A percentile compares a stretch with the other conserved stretches of the same genome.
Conservation (phyloP, 176 grass and related monocot genomes). For the Musa itinerans region DNA sequence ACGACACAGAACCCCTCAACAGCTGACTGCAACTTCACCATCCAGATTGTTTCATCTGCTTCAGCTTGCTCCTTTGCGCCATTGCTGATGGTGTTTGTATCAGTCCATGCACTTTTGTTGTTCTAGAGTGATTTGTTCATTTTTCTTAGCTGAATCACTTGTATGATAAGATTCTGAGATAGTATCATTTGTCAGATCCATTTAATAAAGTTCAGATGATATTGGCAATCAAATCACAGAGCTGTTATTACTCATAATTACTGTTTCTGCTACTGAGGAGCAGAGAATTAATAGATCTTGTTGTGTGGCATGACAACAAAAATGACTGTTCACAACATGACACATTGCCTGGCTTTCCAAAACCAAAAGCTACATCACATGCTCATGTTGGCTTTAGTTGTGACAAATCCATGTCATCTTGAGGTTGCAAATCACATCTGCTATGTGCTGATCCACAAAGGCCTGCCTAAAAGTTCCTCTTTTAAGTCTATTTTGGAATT, state of each 20-base stretch:
- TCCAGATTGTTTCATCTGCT: conserved; percentile 37
- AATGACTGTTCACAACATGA: too few species aligned
- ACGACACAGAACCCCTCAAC: conserved; percentile 57
- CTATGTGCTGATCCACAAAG: too few species aligned
- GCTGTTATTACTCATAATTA: too few species aligned
- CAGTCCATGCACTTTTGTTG: background rate
- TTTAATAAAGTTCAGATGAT: too few species aligned
- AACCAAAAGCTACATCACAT: background rate
- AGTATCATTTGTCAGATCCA: background rate
- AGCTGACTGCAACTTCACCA: conserved; percentile 54
- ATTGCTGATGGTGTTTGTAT: background rate
- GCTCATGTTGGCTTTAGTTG: background rate
- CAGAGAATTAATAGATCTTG: too few species aligned
- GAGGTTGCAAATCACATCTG: too few species aligned
- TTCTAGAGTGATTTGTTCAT: conserved; percentile 8
- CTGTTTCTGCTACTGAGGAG: too few species aligned
- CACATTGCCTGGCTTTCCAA: too few species aligned
- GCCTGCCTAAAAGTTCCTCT: too few species aligned
- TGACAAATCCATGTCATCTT: background rate
- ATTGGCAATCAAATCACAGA: too few species aligned
- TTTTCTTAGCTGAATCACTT: background rate
- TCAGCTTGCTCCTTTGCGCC: background rate
- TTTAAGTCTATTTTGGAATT: too few species aligned
- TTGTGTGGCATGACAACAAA: too few species aligned
- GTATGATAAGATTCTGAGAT: background rate